Evolutionary conservation across 2,329 filamentous ascomycete species (phyloP).

Genomic region (Emergomyces pasteurianus): DNA sequence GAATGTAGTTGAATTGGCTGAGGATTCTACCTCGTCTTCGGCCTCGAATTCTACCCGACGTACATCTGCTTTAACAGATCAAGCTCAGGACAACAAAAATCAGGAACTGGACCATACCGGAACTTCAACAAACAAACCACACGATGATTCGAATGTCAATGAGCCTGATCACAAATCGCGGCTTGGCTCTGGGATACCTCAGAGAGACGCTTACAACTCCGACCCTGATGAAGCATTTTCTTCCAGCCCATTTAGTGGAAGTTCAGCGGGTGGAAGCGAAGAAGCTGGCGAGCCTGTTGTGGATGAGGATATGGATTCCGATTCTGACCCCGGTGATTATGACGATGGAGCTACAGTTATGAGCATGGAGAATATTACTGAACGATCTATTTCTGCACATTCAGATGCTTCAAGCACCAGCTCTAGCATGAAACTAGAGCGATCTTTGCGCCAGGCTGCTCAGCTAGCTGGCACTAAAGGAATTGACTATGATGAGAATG

Average conservation of each 20-base stretch:
- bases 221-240: constrained; percentile 58
- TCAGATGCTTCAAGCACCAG: constrained; percentile 46
- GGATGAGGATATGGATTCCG: constrained; percentile 39
- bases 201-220: constrained; percentile 52
- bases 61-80: constrained; percentile 52
- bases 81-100: constrained; percentile 3
- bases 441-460: constrained; percentile 63
- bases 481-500: constrained; percentile 46
- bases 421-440: constrained; percentile 63
- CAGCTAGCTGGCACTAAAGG: constrained; percentile 62
- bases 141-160: constrained; percentile 9
- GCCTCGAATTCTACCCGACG: constrained; percentile 63
- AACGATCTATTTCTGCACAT: constrained; percentile 49
- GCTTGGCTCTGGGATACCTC: constrained; percentile 53
- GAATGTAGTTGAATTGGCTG: constrained; percentile 80
- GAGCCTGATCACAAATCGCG: constrained; percentile 25
- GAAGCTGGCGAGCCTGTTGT: constrained; percentile 28
- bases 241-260: constrained; percentile 65
- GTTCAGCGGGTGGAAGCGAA: constrained; percentile 36
- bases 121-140: not conserved
- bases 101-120: not conserved
- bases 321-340: constrained; percentile 38
- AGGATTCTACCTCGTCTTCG: constrained; percentile 70
- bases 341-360: constrained; percentile 70
- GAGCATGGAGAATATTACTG: constrained; percentile 68